Evolutionary conservation across 2,329 filamentous ascomycete species (phyloP), one percentile per base, ranked within the genome.

Genomic region (Aspergillus niger): DNA sequence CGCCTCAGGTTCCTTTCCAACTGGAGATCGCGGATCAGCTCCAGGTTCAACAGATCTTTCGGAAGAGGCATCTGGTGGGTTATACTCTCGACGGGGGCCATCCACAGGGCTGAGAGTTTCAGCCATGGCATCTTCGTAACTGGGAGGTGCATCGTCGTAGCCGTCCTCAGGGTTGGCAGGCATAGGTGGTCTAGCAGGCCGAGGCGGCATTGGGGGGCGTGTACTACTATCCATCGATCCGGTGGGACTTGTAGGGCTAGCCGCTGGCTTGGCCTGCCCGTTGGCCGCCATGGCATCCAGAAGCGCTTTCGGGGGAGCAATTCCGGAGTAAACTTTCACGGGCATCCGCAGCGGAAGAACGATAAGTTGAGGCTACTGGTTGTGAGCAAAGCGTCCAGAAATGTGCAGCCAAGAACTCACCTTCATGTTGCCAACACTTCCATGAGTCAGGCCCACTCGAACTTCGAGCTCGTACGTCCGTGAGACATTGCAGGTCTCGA

Each of bases 71-170:
- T 74, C 72, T 71, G 75, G 73, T 75, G 77, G 73, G 72, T 78
- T 76, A 76, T 81, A 81, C 70, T 81, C 78, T 69, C 78, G 75
- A 68, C 92, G 82, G 26, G 89, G 80, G 62, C 88, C 90, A 72
- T 91, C 85, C 58, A 92, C 86, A 1, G 91, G 91, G 38, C 86
- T 89, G 63, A 95, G 77, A 60, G 88, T 86, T 65, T 91, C 89
- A 6, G 92, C 92, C 77, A 97, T 89, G 11, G 92, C 92, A 76
- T 97, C 93, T 76, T 97, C 92, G 72, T 98, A 98, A 70, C 91
- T 97, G 7, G 93, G 93, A 17, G 94, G 93, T n/a, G 92, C 91
- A 58, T 95, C 92, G 32, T 91, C 89, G 65, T 72, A 73, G 28
- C 30, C 63, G 22, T 70, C 66, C 41, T 67, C 63, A 44, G 66